These are phyloP conservation scores for Hymenoscyphus linearis DNA, from an alignment of 2,329 filamentous ascomycete genomes.

Conservation along the genomic window DNA sequence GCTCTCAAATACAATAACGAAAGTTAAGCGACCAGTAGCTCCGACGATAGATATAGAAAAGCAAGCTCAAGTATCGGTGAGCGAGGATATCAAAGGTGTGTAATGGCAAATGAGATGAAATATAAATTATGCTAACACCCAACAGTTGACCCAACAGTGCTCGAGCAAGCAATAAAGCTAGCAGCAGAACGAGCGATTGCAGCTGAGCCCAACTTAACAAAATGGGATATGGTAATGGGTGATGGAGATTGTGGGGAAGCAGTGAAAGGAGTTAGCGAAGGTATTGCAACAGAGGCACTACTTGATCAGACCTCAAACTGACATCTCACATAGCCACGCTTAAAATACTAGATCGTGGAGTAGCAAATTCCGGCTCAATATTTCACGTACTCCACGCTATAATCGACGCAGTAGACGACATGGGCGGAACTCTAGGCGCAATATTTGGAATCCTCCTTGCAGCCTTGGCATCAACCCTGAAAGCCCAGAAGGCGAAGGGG, in stretches of 20 bases:
- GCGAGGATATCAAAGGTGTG: conserved; percentile 22
- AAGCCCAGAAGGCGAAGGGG: conserved; percentile 3
- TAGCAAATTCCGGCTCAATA: conserved; percentile 31
- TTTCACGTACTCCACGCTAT: conserved; percentile 29
- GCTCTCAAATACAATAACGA: conserved; percentile 23
- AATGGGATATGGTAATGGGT: conserved; percentile 40
- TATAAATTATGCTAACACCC: neutral
- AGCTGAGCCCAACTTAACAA: conserved; percentile 47
- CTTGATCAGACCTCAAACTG: neutral
- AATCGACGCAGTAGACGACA: conserved; percentile 33
- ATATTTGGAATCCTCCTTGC: conserved; percentile 32
- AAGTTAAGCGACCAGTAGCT: conserved; percentile 7
- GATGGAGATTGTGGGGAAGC: conserved; percentile 34
- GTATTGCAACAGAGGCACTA: neutral
- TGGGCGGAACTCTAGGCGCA: conserved; percentile 32
- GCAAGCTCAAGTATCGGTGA: conserved; percentile 10
- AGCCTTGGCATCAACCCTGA: conserved; percentile 20
- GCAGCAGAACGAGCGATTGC: conserved; percentile 34
- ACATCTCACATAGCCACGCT: conserved; percentile 23
- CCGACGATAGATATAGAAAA: conserved; percentile 20
- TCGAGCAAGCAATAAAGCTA: conserved; percentile 27
- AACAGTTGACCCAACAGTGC: conserved; percentile 27
- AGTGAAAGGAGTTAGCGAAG: conserved; percentile 26
- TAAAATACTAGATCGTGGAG: conserved; percentile 28
- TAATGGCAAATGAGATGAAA: conserved; percentile 1